A percentile compares a stretch with the other conserved stretches of the same genome.
These are phyloP conservation scores for Apiospora phragmitis DNA, from an alignment of 2,329 filamentous ascomycete species.

Conservation along the genomic window DNA sequence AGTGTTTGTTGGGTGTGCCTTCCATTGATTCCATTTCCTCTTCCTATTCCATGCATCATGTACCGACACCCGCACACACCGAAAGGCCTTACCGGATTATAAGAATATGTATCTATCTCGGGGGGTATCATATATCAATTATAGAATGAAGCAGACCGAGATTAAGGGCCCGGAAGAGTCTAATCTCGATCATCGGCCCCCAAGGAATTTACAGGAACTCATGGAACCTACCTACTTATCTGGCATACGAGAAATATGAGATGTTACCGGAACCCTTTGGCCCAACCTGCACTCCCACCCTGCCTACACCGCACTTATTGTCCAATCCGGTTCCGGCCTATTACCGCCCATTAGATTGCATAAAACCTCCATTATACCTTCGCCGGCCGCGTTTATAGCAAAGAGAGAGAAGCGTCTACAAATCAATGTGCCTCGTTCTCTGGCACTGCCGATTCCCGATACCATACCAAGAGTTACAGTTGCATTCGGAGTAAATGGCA, in stretches of 20 bases:
- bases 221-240: background rate
- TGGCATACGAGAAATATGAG: background rate
- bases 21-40: background rate
- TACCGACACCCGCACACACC: background rate
- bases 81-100: background rate
- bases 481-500: background rate
- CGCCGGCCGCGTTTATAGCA: background rate
- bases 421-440: background rate
- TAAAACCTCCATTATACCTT: background rate
- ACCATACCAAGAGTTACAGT: background rate
- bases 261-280: background rate
- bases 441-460: background rate
- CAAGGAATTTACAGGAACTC: background rate
- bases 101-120: background rate
- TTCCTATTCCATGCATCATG: background rate
- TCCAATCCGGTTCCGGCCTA: background rate
- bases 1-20: background rate
- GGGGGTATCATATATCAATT: background rate
- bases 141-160: background rate
- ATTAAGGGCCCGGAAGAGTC: background rate
- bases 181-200: slow-evolving; percentile 2
- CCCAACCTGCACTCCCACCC: background rate
- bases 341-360: background rate
- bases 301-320: background rate
- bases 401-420: background rate